Base-by-base conservation (phyloP, 306 rosid genomes). In the Mimosa bimucronata region DNA sequence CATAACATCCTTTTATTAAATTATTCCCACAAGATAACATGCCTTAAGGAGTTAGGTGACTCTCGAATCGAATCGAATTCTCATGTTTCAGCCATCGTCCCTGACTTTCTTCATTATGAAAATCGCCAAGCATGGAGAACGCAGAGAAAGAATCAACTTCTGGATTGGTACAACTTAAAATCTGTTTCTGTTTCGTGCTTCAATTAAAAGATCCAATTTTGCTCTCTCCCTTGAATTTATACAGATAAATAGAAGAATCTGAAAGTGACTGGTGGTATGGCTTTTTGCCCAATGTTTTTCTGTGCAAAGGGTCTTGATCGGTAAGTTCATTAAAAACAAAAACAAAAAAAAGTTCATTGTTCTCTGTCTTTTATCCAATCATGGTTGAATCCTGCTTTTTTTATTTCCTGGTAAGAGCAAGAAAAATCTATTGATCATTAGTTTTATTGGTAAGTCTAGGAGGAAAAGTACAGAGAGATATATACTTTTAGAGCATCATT, bases 251-350 rank as follows among this genome's bases (percentile, higher is more conserved):
- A 34, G 23, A 31, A 64, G 34, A 21, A 9, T 66, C 76, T 78
- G 75, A 80, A 60, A 53, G 41, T 82, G 77, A 52, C 83, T 73
- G 84, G 78, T 75, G 86, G 83, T 57, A 94, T 95, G 97, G 97
- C 82, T 80, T 83, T 91, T 74, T 69, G 79, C 81, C 70, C 81
- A 50, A 79, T 92, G 78, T 88, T 88, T 82, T 89, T 92, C 44
- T 92, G 95, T 23, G 90, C 92, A 77, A 88, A 73, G 79, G 89
- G 79, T 79, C 84, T 87, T 18, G 90, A 89, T 83, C 94, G 97
- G 98, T 95, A 91, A 45, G 95, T 61, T 28, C 9, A 9, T 55
- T 55, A 55, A 21, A 9, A 6, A 7, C 2, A 7, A 7, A n/a
- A 7, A 19, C n/a, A 10, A 57, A 23, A 7, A 52, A 11, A 3